Base-by-base conservation (phyloP, 345 rosid genomes). In the Geranium rotundifolium region DNA sequence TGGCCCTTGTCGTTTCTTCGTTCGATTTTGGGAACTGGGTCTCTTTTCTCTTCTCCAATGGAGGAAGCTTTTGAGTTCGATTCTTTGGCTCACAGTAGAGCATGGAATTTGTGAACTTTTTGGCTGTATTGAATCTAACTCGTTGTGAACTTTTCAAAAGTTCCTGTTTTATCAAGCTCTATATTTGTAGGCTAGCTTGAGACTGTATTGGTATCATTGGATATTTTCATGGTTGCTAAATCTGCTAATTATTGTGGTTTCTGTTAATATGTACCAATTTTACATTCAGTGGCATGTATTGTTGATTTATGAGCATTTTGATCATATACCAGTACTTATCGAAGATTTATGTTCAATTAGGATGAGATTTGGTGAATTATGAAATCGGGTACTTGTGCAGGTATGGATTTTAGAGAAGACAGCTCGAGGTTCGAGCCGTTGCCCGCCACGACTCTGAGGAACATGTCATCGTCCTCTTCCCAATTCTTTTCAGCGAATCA, bases 401-500 rank as follows among this genome's bases (percentile, higher is more conserved):
- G 34, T 61, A 87, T 89, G 95, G 95, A 85, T 76, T 65, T 69
- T 54, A 76, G 67, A 73, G 95, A 82, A 73, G 93, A 87, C 71
- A 92, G 88, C 69, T 76, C 81, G 30, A 80, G 91, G 72, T 82
- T 80, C 37, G 83, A 77, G 19, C 74, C 76, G 0, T 65, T 85
- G 30, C 88, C 85, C 5, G 65, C 71, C 65, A 71, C 82, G 41
- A 84, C 96, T 1, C 64, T 74, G 0, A 80, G 91, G 71, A 86
- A 81, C 67, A 76, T 88, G 90, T 88, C 95, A 13, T 88, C 99
- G 12, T 90, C 92, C 0, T 88, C 99, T 0, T 88, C 97, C 3
- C 81, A 83, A 73, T 90, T 90, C 80, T 83, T 83, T 81, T 93
- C 99, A 0, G 99, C 97, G 1, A 89, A 83, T 58, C 99, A 93